A percentile compares a stretch with the other conserved stretches of the same genome.
phyloP scores from a whole-genome alignment of 1,284 basidiomycete genomes.

The Chondrostereum purpureum region DNA sequence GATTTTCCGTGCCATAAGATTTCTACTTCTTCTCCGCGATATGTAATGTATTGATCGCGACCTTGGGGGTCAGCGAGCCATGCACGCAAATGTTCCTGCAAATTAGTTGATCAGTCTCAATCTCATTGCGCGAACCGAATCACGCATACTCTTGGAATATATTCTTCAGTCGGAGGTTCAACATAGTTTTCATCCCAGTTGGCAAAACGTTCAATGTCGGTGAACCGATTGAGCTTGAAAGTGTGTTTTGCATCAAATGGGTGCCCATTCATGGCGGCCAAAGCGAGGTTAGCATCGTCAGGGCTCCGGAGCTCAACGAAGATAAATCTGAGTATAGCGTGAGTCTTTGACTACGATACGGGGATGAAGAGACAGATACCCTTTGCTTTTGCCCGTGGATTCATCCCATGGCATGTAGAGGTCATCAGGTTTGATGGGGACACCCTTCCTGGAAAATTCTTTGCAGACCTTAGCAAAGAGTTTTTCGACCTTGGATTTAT shows the following conservation, averaged over 20 bases:
- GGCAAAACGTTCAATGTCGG: slow-evolving; percentile 85
- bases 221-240: slow-evolving; percentile 87
- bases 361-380: slow-evolving; percentile 42
- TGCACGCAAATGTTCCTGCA: slow-evolving; percentile 87
- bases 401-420: slow-evolving; percentile 86
- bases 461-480: slow-evolving; percentile 76
- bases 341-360: slow-evolving; percentile 3
- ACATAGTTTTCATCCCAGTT: slow-evolving; percentile 80
- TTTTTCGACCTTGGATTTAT: slow-evolving; percentile 73
- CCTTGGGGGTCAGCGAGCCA: slow-evolving; percentile 93
- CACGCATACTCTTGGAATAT: slow-evolving; percentile 64
- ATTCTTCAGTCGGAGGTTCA: slow-evolving; percentile 78
- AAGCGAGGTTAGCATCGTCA: slow-evolving; percentile 79
- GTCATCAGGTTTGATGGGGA: slow-evolving; percentile 68
- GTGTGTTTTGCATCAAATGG: slow-evolving; percentile 91
- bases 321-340: slow-evolving; percentile 55
- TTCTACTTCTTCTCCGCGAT: slow-evolving; percentile 87
- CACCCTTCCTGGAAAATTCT: slow-evolving; percentile 77
- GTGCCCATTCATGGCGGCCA: slow-evolving; percentile 78
- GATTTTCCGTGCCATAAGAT: slow-evolving; percentile 94
- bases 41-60: slow-evolving; percentile 95
- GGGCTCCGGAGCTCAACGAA: slow-evolving; percentile 85
- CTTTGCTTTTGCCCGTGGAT: slow-evolving; percentile 75
- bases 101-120: too few species aligned
- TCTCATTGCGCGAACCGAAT: too few species aligned